Base-by-base conservation (phyloP, 2,329 filamentous ascomycete species). In the Calonectria hongkongensis region DNA sequence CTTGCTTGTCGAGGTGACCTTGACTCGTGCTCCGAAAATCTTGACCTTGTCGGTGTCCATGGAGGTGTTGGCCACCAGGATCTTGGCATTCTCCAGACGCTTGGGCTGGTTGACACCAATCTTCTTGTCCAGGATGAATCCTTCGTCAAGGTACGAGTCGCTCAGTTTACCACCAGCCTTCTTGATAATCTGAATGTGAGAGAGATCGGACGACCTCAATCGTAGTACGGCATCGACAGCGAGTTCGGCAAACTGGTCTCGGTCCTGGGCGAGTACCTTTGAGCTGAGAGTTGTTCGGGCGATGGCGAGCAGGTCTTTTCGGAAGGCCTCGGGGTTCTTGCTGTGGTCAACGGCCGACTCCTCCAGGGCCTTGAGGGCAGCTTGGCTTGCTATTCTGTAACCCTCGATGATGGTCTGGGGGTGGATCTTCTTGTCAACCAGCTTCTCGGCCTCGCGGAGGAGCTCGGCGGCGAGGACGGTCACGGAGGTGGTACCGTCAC, bases 41-140 rank as follows among this genome's bases (percentile, higher is more conserved):
- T 99, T 99, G 88, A 99, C 95, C 90, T 99, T 99, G 87, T 99
- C 97, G 43, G 97, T 99, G 86, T 99, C 97, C 97, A 99, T 99
- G 15, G 96, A 94, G 12, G 97, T 99, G 87, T 99, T 99, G 76
- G 97, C 97, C 27, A 99, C 94, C 70, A 99, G 87, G 77, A 99
- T 99, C 89, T 98, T 99, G 78, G 96, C 97, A 84, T 99, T 98
- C 85, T 98, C 96, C 81, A 99, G 89, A 72, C 95, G 91, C 90
- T 98, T 98, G 68, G 97, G 97, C 86, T 99, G 97, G 88, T 98
- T 98, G 71, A 98, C 96, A 78, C 97, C 97, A 77, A 99, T 98
- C 88, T 96, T 98, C 91, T 99, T 99, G 88, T 99, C 97, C 68
- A 99, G 89, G 82, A 99, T 98, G 88, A 99, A 99, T 6, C 97